phyloP scores from a whole-genome alignment of 2,329 filamentous ascomycete species.

The Nigrograna mackinnonii region DNA sequence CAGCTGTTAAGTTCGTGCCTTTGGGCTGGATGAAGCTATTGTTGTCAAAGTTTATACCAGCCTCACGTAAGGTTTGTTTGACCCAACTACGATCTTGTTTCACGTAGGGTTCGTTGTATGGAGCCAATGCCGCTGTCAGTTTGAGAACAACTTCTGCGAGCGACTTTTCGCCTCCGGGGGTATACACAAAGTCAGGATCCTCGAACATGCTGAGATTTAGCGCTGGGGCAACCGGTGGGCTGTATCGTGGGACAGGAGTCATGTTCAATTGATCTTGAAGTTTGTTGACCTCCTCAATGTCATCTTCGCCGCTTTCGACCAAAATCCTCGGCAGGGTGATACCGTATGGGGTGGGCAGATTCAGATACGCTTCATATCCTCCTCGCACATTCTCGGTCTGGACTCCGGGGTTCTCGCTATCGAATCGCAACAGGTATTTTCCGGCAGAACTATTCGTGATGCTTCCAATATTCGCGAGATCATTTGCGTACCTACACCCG shows the following conservation, averaged over 20 bases:
- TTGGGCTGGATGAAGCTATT: neutral
- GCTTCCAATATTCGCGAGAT: conserved; percentile 4
- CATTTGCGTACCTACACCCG: conserved; percentile 1
- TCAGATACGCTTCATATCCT: conserved; percentile 1
- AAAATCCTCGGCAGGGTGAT: neutral
- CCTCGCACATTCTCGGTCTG: neutral
- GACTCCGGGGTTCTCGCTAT: neutral
- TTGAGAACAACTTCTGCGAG: conserved; percentile 1
- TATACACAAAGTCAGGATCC: neutral
- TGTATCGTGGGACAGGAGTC: neutral
- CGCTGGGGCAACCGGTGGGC: neutral
- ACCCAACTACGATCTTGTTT: conserved; percentile 2
- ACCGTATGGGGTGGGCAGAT: conserved; percentile 2
- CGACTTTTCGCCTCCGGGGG: neutral
- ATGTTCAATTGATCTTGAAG: conserved; percentile 3
- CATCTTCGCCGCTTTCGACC: neutral
- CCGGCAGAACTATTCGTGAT: neutral
- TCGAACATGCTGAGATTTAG: conserved; percentile 2
- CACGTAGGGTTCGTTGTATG: conserved; percentile 2
- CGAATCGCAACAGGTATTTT: conserved; percentile 2
- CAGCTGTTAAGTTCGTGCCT: conserved; percentile 5
- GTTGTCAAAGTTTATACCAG: conserved; percentile 1
- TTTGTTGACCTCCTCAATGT: neutral
- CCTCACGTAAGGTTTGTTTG: conserved; percentile 1
- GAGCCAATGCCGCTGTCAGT: conserved; percentile 1